A percentile compares a stretch with the other conserved stretches of the same genome.
These are phyloP conservation scores for Alternaria ethzedia DNA, from an alignment of 2,329 filamentous ascomycete species.

Conservation along the genomic window DNA sequence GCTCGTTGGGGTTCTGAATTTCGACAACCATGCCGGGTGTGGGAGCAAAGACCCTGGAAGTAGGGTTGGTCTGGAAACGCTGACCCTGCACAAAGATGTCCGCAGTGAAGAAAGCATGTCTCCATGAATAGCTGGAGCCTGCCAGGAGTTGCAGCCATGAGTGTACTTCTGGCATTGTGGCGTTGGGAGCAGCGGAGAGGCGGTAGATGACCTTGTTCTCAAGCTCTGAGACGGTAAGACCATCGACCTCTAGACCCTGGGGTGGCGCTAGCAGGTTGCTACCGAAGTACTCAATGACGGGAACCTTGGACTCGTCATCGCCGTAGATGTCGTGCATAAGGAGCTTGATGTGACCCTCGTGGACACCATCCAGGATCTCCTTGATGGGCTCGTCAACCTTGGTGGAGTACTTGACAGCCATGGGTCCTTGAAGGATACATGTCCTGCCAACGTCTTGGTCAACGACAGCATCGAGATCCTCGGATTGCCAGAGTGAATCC, in stretches of 20 bases:
- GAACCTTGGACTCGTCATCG: constrained; percentile 75
- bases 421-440: constrained; percentile 94
- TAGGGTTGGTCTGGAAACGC: constrained; percentile 96
- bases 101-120: constrained; percentile 90
- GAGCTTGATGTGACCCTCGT: constrained; percentile 82
- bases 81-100: constrained; percentile 95
- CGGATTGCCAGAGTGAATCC: constrained; percentile 98
- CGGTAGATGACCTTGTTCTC: constrained; percentile 82
- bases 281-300: constrained; percentile 92
- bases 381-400: constrained; percentile 92
- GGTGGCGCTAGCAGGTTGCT: constrained; percentile 78
- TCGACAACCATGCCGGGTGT: constrained; percentile 88
- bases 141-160: constrained; percentile 89
- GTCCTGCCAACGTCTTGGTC: constrained; percentile 95
- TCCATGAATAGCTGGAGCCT: constrained; percentile 86
- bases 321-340: constrained; percentile 82
- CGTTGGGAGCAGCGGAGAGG: constrained; percentile 75
- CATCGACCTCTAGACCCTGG: constrained; percentile 75
- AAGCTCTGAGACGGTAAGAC: constrained; percentile 82
- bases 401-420: constrained; percentile 88
- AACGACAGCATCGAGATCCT: constrained; percentile 94
- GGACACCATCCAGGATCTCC: constrained; percentile 90
- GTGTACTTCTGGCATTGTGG: constrained; percentile 77
- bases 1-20: constrained; percentile 80
- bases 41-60: constrained; percentile 88